Base-by-base conservation (phyloP, 2,329 filamentous ascomycete species). In the Cladosporium halotolerans region DNA sequence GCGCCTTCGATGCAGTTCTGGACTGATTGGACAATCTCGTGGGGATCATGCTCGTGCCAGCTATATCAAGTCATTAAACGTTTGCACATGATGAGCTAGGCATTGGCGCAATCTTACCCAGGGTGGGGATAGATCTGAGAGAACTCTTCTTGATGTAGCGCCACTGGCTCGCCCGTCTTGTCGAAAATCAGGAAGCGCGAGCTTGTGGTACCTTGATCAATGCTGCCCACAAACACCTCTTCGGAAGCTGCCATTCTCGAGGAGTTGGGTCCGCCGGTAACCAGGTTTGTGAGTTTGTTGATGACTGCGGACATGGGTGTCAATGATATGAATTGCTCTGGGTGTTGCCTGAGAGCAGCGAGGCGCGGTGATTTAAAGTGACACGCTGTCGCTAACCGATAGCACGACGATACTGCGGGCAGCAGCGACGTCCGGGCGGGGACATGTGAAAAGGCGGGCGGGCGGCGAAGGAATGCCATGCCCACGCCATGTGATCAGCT, bases 161-260 rank as follows among this genome's bases (percentile, higher is more conserved):
- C 89, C 41, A 95, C 80, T 3, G 88, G 87, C 55, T 86, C 83
- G 53, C 90, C 89, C 42, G 80, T 74, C 60, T 82, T 83, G 71
- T 95, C 84, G 73, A 96, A 96, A 66, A 96, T 91, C 62, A 96
- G 80, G 72, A 96, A 96, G 39, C 90, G 82, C 32, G 89, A 88
- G 55, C 87, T 92, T 28, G 90, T 96, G 10, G 90, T 96, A 54
- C 90, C 90, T 66, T 95, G 89, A 67, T 96, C 90, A 67, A 96
- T 91, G 62, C 87, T 88, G 56, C 89, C 90, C 57, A 95, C 84
- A 64, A 89, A 95, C 72, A 81, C 81, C 53, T 84, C 61, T 18
- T 66, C 63, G 10, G 52, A 44, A 5, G 58, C 43, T 33, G 60
- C 57, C 62, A 67, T 63, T 28, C 8, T 36, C 36, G 51, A 34